Base-by-base conservation (phyloP, 1,284 basidiomycete species). In the Melampsora americana region DNA sequence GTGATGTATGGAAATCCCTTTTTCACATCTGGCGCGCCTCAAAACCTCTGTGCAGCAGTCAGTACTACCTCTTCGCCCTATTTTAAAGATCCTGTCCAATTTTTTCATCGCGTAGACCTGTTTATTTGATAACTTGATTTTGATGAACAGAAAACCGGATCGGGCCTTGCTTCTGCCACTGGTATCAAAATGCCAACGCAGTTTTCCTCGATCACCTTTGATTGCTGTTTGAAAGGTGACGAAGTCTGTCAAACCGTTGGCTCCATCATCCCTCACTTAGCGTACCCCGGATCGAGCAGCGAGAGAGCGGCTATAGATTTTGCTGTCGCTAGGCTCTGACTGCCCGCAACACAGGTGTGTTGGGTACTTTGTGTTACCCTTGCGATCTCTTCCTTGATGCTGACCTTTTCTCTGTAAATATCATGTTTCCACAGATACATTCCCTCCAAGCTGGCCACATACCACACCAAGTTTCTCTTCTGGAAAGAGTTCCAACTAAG, bases 41-140 rank as follows among this genome's bases (percentile, higher is more conserved):
- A n/a, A n/a, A 73, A 73, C 23, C 56, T 30, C 39, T 65, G 71
- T 44, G 30, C 7, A 30, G 71, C 60, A n/a, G 69, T 72, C 11
- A 32, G 69, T 64, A 18, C 16, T 16, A 16, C 26, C 26, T 39
- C 26, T 39, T 39, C 18, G 14, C 2, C 60, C 3, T 39, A 23
- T 62, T 26, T 62, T 12, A 4, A 20, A 18, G 5, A 20, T 53
- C 4, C 50, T 12, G n/a, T 53, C 12, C 12, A 16, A 53, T 53
- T 53, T 53, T 53, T 20, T 23, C 50, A 53, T 53, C 12, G 5
- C 12, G 18, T 20, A 53, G 9, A 35, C 5, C 35, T 53, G 2
- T 20, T 23, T 5, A 20, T 53, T 5, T 18, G 50, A 53, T 53
- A 16, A 53, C 50, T 53, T 53, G 16, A 20, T 53, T 53, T 53